phyloP scores from a whole-genome alignment of 345 rosid genomes.

The Microthlaspi erraticum region DNA sequence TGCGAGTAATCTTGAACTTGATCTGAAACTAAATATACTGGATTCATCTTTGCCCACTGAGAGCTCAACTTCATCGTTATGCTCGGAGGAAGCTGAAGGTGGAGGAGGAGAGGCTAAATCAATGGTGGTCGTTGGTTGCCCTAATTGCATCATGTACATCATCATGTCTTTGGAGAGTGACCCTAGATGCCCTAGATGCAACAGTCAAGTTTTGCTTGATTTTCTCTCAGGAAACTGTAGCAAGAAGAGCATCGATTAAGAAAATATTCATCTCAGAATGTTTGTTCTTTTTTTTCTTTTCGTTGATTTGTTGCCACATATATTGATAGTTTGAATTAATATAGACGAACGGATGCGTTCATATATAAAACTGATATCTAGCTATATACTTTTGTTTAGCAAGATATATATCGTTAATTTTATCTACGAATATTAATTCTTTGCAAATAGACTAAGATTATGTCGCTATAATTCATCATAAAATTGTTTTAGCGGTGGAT shows the following conservation, averaged over 20 bases:
- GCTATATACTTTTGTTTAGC: slow-evolving; percentile 2
- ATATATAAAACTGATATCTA: not conserved
- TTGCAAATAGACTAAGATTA: not conserved
- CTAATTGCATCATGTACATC: slow-evolving; percentile 46
- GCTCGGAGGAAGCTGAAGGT: slow-evolving; percentile 41
- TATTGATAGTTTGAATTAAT: slow-evolving; percentile 21
- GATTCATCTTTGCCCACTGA: slow-evolving; percentile 37
- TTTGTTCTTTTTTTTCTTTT: not conserved
- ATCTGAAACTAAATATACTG: slow-evolving; percentile 32
- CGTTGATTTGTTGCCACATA: slow-evolving; percentile 16
- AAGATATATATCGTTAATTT: not conserved
- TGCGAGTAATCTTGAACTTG: slow-evolving; percentile 38
- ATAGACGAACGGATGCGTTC: slow-evolving; percentile 6
- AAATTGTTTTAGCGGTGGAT: not conserved
- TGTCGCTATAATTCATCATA: slow-evolving; percentile 3
- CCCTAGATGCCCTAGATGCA: slow-evolving; percentile 49
- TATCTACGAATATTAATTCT: not conserved
- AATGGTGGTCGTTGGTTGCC: slow-evolving; percentile 48
- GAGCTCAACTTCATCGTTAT: slow-evolving; percentile 42
- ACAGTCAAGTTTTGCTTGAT: slow-evolving; percentile 44
- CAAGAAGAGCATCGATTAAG: slow-evolving; percentile 24
- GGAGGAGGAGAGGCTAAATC: slow-evolving; percentile 43
- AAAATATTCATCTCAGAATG: not conserved
- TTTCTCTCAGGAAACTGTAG: slow-evolving; percentile 34
- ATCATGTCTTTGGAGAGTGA: slow-evolving; percentile 42